Evolutionary conservation across 1,284 basidiomycete species (phyloP), one percentile per base, ranked within the genome.

Genomic region (Ustilago hordei): DNA sequence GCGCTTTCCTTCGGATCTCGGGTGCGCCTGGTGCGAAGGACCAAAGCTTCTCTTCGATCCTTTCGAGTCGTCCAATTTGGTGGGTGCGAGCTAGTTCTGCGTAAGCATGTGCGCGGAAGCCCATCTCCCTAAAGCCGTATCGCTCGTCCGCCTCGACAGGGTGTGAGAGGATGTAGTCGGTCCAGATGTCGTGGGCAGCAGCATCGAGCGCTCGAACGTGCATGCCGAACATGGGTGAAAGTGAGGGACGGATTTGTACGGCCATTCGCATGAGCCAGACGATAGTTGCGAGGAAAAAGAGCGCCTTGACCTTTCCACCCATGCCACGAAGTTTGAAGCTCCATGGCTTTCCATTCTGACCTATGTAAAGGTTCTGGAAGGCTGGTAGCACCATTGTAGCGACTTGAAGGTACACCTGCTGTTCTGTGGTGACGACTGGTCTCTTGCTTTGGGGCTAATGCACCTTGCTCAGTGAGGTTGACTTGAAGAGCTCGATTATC

Each of bases 71-170:
- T 12, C 64, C 67, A 2, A 67, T 67, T 41, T 70, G 56, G 19
- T 48, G 47, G 4, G 61, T 75, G 28, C 73, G 48, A 1, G 68
- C 68, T 15, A 75, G 50, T 57, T 75, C 73, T 28, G 68, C 73
- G 31, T 75, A 75, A 17, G 60, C 38, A 15, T 75, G 67, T 17
- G 73, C 64, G 12, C 68, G 68, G 64, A 75, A 75, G 9, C 73
- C 73, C 73, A 75, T 75, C 53, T 75, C 73, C n/a, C 54, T 52
- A 55, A 75, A 70, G 2, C 68, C 67, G 35, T 75, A 75, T 8
- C 73, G 28, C 47, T 75, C 73, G 55, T 75, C 73, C 15, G 59
- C 68, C 36, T 75, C 68, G 45, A 70, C 73, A 11, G 73, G 73
- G 39, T 75, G 73, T 28, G 73, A 55, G 15, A 54, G 8, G 41